Evolutionary conservation across 208 protist species (phyloP), one percentile per base, ranked within the genome.

Genomic region (Leptomonas pyrrhocoris): DNA sequence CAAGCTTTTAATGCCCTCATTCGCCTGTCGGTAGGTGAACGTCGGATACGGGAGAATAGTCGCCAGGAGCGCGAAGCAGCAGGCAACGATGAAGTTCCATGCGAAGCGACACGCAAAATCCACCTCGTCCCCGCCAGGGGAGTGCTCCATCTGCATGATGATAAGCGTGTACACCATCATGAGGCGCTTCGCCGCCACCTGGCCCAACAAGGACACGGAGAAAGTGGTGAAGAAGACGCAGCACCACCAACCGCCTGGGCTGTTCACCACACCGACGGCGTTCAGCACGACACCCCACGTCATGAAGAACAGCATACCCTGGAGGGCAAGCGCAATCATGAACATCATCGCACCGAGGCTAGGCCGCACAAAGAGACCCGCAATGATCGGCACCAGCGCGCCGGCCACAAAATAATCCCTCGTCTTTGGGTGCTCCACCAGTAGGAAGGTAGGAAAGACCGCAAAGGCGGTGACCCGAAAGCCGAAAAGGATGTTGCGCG

Each of bases 101-200:
- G 38, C 66, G 27, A 89, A 82, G 25, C 66, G 38, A 3, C 76
- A 11, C 16, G 82, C 54, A 19, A 85, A 84, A n/a, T 66, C 5
- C 13, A 83, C 23, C 7, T 59, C 72, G 0, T 78, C 73, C 0
- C 69, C 74, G 4, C 70, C 73, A 0, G 73, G 71, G 13, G 66
- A 62, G 48, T 84, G 83, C 69, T 92, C 74, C 66, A 86, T 79
- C 28, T 84, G 79, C 81, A 91, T 85, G 40, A 89, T 74, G 48
- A 94, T 78, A 8, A 88, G 60, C 12, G 71, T 59, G 30, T 77
- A 82, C 59, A 91, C 62, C 67, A 94, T 86, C 21, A 87, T 64
- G 15, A 83, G 30, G 0, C 85, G 83, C 63, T 84, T 88, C 9
- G 81, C 56, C 0, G 62, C 79, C 27, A 90, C 1, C n/a, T 94